Conservation (phyloP, 257 asterid species). For the Solanum tarijense region DNA sequence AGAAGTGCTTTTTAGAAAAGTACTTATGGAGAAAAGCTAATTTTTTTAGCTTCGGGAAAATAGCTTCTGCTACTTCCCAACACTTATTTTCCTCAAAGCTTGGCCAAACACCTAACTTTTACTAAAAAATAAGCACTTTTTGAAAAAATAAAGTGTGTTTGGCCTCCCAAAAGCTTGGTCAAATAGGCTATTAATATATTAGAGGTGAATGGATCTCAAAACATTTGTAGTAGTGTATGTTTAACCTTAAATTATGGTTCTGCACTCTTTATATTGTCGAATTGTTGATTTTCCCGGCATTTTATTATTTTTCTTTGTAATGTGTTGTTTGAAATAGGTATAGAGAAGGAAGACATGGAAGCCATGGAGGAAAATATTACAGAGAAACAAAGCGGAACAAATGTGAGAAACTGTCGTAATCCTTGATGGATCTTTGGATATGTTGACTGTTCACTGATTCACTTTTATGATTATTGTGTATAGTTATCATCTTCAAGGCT, state of each 20-base stretch:
- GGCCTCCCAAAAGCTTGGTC: neutral
- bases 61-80: neutral
- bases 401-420: conserved; percentile 39
- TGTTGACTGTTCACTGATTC: conserved; percentile 1
- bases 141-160: neutral
- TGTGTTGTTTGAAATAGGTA: conserved; percentile 1
- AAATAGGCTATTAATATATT: neutral
- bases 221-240: neutral
- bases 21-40: neutral
- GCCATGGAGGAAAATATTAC: conserved; percentile 33
- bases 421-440: neutral
- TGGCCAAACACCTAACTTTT: neutral
- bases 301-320: neutral
- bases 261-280: neutral
- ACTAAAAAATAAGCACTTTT: neutral
- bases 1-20: neutral
- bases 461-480: conserved; percentile 16
- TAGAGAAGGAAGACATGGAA: conserved; percentile 38
- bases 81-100: neutral
- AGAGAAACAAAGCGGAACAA: conserved; percentile 33
- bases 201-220: conserved; percentile 2
- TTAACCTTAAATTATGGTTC: neutral
- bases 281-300: neutral
- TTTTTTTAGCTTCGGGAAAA: neutral
- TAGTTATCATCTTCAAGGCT: conserved; percentile 62